Conservation (phyloP, 495 filamentous ascomycete species). For the Neurospora intermedia region DNA sequence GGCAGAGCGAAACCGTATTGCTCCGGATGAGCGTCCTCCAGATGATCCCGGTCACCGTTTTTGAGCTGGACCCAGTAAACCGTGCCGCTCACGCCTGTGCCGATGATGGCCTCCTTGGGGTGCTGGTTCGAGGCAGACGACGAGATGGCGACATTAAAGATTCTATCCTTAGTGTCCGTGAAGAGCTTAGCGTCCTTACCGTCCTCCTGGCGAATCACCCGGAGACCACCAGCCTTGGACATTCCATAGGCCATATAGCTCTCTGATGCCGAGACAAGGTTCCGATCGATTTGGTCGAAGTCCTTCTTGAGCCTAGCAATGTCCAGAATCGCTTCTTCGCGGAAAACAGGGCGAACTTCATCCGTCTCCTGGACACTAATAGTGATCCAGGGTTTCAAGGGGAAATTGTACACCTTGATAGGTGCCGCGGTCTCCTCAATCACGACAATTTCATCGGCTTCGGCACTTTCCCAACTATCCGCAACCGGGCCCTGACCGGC, state of each 20-base stretch:
- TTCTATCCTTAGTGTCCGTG: slow-evolving; percentile 72
- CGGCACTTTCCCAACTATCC: slow-evolving; percentile 73
- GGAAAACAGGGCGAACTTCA: slow-evolving; percentile 42
- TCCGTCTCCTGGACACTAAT: slow-evolving; percentile 47
- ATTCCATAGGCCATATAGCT: slow-evolving; percentile 89
- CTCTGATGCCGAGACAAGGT: slow-evolving; percentile 78
- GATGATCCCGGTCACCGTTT: slow-evolving; percentile 57
- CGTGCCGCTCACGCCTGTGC: slow-evolving; percentile 83
- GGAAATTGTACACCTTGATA: slow-evolving; percentile 84
- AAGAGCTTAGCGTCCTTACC: slow-evolving; percentile 84
- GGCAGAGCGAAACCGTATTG: slow-evolving; percentile 73
- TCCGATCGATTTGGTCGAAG: slow-evolving; percentile 94
- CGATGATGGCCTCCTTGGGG: slow-evolving; percentile 69
- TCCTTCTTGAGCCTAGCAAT: slow-evolving; percentile 93
- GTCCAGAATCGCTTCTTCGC: slow-evolving; percentile 65
- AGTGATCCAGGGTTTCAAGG: slow-evolving; percentile 87
- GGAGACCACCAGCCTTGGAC: slow-evolving; percentile 79
- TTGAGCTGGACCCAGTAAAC: slow-evolving; percentile 83
- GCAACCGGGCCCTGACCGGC: slow-evolving; percentile 36
- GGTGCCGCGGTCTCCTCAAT: slow-evolving; percentile 54
- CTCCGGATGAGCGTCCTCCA: slow-evolving; percentile 61
- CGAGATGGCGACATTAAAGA: slow-evolving; percentile 86
- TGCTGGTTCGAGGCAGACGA: slow-evolving; percentile 39
- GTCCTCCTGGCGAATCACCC: slow-evolving; percentile 88
- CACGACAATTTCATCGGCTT: slow-evolving; percentile 57